A percentile compares a stretch with the other conserved stretches of the same genome.
phyloP scores from a whole-genome alignment of 2,329 filamentous ascomycete species.

The Fusarium sp. region DNA sequence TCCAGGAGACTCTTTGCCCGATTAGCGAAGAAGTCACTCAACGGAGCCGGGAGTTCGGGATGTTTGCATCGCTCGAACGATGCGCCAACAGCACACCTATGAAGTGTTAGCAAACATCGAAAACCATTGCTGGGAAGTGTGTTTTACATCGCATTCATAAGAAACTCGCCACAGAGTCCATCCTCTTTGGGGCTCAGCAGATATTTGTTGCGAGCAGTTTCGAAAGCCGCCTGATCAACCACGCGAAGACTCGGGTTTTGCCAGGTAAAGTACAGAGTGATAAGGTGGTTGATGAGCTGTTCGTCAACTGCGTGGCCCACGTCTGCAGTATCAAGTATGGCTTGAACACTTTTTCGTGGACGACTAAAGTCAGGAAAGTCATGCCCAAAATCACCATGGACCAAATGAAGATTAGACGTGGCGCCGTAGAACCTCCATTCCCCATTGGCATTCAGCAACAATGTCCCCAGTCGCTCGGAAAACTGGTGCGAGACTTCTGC shows the following conservation, averaged over 20 bases:
- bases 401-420: slow-evolving; percentile 4
- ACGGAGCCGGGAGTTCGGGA: not conserved
- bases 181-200: not conserved
- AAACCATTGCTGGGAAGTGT: not conserved
- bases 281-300: slow-evolving; percentile 1
- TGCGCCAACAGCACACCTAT: not conserved
- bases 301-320: not conserved
- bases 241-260: slow-evolving; percentile 11
- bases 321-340: not conserved
- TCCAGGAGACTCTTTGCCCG: slow-evolving; percentile 4
- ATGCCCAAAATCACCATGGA: not conserved
- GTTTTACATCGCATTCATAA: not conserved
- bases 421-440: slow-evolving; percentile 4
- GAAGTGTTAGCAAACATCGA: not conserved
- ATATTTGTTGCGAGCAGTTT: not conserved
- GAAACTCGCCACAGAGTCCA: not conserved
- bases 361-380: too few species aligned
- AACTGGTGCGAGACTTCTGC: slow-evolving; percentile 3
- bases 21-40: slow-evolving; percentile 5
- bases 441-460: not conserved
- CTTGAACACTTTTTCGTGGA: not conserved
- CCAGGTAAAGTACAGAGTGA: slow-evolving; percentile 14
- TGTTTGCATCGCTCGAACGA: not conserved
- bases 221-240: not conserved
- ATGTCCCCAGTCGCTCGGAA: slow-evolving; percentile 1